A percentile compares a stretch with the other conserved stretches of the same genome.
Conservation (phyloP, 352 stramenopile species). For the Thraustochytrium sp. region DNA sequence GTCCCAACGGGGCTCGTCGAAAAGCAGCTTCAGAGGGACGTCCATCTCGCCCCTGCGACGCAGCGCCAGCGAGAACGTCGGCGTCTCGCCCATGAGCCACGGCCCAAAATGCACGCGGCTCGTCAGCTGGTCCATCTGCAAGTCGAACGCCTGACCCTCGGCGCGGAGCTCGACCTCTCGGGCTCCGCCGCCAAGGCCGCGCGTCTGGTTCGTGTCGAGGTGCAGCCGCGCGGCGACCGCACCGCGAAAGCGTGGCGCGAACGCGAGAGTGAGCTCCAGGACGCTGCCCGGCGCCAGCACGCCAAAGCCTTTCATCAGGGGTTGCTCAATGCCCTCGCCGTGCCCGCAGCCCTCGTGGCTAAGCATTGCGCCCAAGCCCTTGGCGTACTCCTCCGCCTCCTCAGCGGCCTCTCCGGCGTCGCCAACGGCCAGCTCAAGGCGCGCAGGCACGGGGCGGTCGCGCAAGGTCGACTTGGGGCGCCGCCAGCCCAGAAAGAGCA, state of each 20-base stretch:
- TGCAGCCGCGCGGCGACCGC: not conserved
- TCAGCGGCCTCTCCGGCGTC: not conserved
- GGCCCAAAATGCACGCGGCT: not conserved
- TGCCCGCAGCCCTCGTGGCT: not conserved
- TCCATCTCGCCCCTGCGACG: not conserved
- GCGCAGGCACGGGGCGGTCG: not conserved
- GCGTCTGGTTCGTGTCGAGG: not conserved
- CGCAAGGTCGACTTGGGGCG: not conserved
- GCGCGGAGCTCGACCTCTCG: not conserved
- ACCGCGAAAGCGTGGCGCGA: not conserved
- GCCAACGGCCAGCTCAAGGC: not conserved
- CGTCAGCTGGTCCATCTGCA: not conserved
- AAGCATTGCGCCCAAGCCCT: not conserved
- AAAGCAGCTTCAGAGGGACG: not conserved
- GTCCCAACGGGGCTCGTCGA: not conserved
- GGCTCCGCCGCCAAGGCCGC: not conserved
- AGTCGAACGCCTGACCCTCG: not conserved
- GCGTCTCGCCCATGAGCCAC: not conserved
- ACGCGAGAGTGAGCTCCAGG: not conserved
- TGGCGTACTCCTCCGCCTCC: not conserved
- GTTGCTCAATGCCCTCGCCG: constrained; percentile 2
- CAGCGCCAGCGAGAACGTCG: not conserved
- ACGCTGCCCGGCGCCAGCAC: not conserved
- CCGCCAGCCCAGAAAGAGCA: not conserved
- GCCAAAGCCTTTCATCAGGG: not conserved